A percentile compares a stretch with the other conserved stretches of the same genome.
phyloP scores from a whole-genome alignment of 495 filamentous ascomycete species.

The Platismatia glauca region DNA sequence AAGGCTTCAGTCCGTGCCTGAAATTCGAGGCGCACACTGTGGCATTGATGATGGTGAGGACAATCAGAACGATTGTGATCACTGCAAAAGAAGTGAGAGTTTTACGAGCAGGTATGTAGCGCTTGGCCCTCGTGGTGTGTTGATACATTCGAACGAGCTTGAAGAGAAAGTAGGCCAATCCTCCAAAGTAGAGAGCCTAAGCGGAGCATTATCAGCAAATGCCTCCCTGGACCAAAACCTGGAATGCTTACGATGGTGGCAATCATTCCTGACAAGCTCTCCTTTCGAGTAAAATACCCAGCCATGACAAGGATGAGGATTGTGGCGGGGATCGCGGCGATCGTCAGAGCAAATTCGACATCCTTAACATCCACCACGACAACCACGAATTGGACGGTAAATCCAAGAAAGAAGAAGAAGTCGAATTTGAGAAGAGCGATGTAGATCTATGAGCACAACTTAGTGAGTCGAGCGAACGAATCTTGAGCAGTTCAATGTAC shows the following conservation, averaged over 20 bases:
- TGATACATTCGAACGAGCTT: conserved; percentile 95
- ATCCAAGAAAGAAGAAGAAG: conserved; percentile 99
- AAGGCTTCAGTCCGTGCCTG: conserved; percentile 78
- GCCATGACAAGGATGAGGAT: conserved; percentile 78
- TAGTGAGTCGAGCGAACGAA: conserved; percentile 8
- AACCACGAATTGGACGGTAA: conserved; percentile 94
- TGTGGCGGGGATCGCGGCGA: conserved; percentile 82
- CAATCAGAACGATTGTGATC: conserved; percentile 79
- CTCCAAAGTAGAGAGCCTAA: conserved; percentile 74
- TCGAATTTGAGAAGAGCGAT: conserved; percentile 97
- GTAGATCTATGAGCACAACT: conserved; percentile 64
- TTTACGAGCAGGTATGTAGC: conserved; percentile 63
- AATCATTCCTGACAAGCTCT: conserved; percentile 70
- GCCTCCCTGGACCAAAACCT: not conserved
- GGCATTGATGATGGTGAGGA: conserved; percentile 83
- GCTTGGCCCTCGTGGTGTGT: conserved; percentile 32
- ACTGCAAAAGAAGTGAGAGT: conserved; percentile 88
- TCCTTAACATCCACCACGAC: conserved; percentile 63
- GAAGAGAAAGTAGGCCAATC: conserved; percentile 93
- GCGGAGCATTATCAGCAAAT: conserved; percentile 20
- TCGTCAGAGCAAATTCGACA: conserved; percentile 75
- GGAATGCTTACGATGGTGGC: conserved; percentile 54
- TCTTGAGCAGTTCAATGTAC: conserved; percentile 35
- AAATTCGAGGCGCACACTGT: conserved; percentile 85
- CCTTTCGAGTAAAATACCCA: conserved; percentile 73